Evolutionary conservation across 1,139 yeast species (phyloP), one percentile per base, ranked within the genome.

Genomic region (Sugiyamaella paludigena): DNA sequence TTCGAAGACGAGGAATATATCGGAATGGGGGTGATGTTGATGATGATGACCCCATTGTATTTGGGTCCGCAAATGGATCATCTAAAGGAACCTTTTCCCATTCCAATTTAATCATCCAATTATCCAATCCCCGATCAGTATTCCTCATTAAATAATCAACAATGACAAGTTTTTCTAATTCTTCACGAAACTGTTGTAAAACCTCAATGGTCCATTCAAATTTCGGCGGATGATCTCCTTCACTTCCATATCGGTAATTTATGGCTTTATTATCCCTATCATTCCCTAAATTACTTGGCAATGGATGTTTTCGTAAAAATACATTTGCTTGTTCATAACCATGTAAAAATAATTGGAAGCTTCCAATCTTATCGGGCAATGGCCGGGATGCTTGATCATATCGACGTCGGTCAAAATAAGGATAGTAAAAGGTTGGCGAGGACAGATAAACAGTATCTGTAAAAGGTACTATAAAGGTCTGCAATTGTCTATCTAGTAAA

Each of bases 101-200:
- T 8, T 72, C 74, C 9, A 83, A 60, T 50, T 75, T 74, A 24
- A 84, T 75, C 94, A 85, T 84, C 91, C 92, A 84, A 58, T 85
- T 84, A 62, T 84, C 92, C 16, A 79, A 65, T 0, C 87, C 87
- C 36, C 94, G 68, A 61, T 84, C 92, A 0, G 94, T 84, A 57
- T 85, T 84, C 52, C 91, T 69, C 79, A 84, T 82, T 8, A 84
- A 74, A 57, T 84, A 84, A 59, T 84, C 92, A 36, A 84, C 66
- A 36, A 84, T 79, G 1, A 84, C 88, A 56, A 84, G 68, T 58
- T 83, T 84, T 57, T 84, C 91, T 36, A 84, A 62, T 62, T 84
- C 85, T 50, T 76, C 74, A 43, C 83, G 74, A 56, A 84, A 80
- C 54, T 81, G 81, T 35, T 62, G 58, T 31, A 83, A 60, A 1